A percentile compares a stretch with the other conserved stretches of the same genome.
Evolutionary conservation across 2,329 filamentous ascomycete species (phyloP).

Genomic region (Ophiostoma tasmaniense): DNA sequence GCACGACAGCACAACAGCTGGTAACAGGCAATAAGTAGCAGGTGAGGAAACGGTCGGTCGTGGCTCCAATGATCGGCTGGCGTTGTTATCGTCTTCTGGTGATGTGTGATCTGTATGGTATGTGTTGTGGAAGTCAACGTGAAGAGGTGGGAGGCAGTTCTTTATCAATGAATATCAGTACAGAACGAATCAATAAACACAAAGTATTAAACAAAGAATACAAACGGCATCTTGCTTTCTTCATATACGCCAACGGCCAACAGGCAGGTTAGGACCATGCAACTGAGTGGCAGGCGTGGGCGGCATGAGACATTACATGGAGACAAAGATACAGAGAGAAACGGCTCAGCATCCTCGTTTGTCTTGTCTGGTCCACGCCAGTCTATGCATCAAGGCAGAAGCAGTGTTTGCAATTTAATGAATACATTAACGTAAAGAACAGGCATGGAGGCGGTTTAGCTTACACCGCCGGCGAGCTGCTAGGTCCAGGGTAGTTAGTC

Average conservation of each 20-base stretch:
- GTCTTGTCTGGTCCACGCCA: neutral
- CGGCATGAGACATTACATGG: neutral
- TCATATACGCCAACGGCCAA: neutral
- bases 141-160: neutral
- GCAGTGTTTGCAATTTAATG: too few relatives aligned
- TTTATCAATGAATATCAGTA: too few relatives aligned
- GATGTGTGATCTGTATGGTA: neutral
- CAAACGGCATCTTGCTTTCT: neutral
- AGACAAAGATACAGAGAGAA: neutral
- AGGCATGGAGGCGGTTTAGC: neutral
- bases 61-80: neutral
- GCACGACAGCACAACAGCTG: neutral
- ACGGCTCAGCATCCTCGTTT: neutral
- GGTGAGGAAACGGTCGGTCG: neutral
- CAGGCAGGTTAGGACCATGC: neutral
- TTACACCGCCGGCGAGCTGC: neutral
- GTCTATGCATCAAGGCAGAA: neutral
- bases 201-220: neutral
- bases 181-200: too few relatives aligned
- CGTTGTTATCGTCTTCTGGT: neutral
- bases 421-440: too few relatives aligned
- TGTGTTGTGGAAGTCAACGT: neutral
- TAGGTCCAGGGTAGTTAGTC: neutral
- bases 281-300: neutral
- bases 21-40: neutral